Base-by-base conservation (phyloP, 306 rosid genomes). In the Casuarina glauca region DNA sequence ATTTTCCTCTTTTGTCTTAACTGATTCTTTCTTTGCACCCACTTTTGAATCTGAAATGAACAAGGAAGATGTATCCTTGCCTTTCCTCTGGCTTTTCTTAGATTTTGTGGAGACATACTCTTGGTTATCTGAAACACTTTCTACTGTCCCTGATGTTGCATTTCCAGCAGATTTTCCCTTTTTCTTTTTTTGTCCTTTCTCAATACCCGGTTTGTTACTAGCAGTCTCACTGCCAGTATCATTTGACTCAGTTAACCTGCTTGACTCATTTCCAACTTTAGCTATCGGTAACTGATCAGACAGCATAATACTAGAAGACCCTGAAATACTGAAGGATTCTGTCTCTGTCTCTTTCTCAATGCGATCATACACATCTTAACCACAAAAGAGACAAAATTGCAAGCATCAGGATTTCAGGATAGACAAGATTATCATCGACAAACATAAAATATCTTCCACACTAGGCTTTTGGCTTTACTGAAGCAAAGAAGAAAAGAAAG, bases 111-210 rank as follows among this genome's bases (percentile, higher is more conserved):
- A 26, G 32, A 26, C 32, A 26, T 26, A 26, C 32, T 26, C 32
- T 26, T 26, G 32, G 32, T 26, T 26, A 26, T 91, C 92, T 26
- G 78, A 77, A 86, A 78, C 88, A 82, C 83, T 85, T 75, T 90
- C 99, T 49, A 87, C 86, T 76, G 77, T 80, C 82, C 79, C 84
- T 58, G 82, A 81, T 64, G 58, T 73, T 15, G 58, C 53, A 74
- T 52, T 87, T 63, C 90, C 93, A 52, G 93, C 3, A 67, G 79
- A 81, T 88, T 89, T 93, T 60, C 96, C 93, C 82, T 54, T 91
- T 84, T 91, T 95, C 88, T 89, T 95, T 92, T 87, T 95, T 46
- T 93, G 80, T 50, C 91, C 97, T 82, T 83, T 95, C 73, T 92
- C 98, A 11, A 43, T 9, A 5, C 81, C 77, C 48, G 88, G 92